A percentile compares a stretch with the other conserved stretches of the same genome.
Conservation (phyloP, 2,329 filamentous ascomycete genomes). For the Xylariaceae sp. region DNA sequence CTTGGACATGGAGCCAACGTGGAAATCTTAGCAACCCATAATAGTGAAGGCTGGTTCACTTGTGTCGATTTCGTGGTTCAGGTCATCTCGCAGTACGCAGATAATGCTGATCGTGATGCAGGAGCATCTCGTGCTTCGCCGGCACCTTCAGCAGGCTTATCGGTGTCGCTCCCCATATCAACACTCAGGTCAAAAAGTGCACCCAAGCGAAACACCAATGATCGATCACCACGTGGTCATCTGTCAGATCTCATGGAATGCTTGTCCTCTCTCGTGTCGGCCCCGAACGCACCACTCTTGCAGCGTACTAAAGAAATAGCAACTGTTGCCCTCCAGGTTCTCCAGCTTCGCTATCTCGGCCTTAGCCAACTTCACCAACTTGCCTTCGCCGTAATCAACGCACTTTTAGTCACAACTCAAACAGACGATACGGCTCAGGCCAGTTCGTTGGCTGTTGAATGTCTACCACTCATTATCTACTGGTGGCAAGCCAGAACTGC, state of each 20-base stretch:
- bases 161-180: slow-evolving; percentile 40
- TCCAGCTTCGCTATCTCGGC: slow-evolving; percentile 64
- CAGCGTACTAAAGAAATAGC: slow-evolving; percentile 63
- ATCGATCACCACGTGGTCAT: slow-evolving; percentile 44
- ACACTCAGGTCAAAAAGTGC: slow-evolving; percentile 41
- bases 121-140: slow-evolving; percentile 54
- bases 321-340: slow-evolving; percentile 62
- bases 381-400: slow-evolving; percentile 79
- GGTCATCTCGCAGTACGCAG: slow-evolving; percentile 62
- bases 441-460: slow-evolving; percentile 61
- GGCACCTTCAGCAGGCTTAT: slow-evolving; percentile 47
- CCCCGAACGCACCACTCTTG: slow-evolving; percentile 71
- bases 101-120: slow-evolving; percentile 48
- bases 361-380: slow-evolving; percentile 71
- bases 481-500: slow-evolving; percentile 79
- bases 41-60: slow-evolving; percentile 68
- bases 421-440: slow-evolving; percentile 73
- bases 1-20: slow-evolving; percentile 78
- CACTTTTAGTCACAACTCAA: slow-evolving; percentile 68
- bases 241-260: slow-evolving; percentile 68
- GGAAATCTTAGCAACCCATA: slow-evolving; percentile 72
- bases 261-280: slow-evolving; percentile 67
- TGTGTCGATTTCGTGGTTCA: slow-evolving; percentile 75
- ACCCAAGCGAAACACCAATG: slow-evolving; percentile 31
- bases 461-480: slow-evolving; percentile 74